Evolutionary conservation across 2,329 filamentous ascomycete species (phyloP).

Genomic region (Teratosphaeria viscida): DNA sequence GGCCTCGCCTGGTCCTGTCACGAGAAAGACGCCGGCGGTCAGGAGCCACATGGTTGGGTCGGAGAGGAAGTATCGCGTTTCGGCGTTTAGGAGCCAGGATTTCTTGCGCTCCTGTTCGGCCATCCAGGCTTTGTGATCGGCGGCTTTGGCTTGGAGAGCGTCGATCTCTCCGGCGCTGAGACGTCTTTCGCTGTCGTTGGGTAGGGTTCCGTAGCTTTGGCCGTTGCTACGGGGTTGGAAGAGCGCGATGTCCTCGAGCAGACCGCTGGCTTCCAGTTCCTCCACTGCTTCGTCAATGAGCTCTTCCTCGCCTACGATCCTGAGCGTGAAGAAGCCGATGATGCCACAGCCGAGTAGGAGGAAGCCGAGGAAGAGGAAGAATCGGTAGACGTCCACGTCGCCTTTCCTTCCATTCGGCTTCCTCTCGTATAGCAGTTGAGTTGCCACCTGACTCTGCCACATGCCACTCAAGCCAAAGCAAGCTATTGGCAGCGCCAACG

Average conservation of each 20-base stretch:
- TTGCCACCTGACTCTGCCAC: slow-evolving; percentile 88
- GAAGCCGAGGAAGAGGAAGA: slow-evolving; percentile 74
- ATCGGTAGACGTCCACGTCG: slow-evolving; percentile 65
- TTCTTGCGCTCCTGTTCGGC: slow-evolving; percentile 62
- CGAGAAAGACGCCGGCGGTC: slow-evolving; percentile 80
- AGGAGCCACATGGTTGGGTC: slow-evolving; percentile 96
- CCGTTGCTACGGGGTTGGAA: slow-evolving; percentile 45
- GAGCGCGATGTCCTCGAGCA: slow-evolving; percentile 65
- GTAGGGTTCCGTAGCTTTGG: slow-evolving; percentile 51
- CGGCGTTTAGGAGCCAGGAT: slow-evolving; percentile 74
- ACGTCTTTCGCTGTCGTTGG: slow-evolving; percentile 26
- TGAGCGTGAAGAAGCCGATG: slow-evolving; percentile 62
- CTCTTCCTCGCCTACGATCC: slow-evolving; percentile 72
- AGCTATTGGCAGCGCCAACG: slow-evolving; percentile 81
- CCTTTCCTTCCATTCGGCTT: slow-evolving; percentile 50
- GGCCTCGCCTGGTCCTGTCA: slow-evolving; percentile 89
- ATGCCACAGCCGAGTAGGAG: slow-evolving; percentile 62
- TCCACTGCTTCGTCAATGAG: slow-evolving; percentile 85
- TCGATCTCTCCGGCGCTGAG: slow-evolving; percentile 38
- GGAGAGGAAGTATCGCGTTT: slow-evolving; percentile 72
- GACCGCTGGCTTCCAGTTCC: slow-evolving; percentile 77
- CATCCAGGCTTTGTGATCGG: slow-evolving; percentile 36
- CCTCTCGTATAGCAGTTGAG: slow-evolving; percentile 61
- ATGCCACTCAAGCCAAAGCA: slow-evolving; percentile 89
- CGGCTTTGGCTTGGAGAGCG: slow-evolving; percentile 33